phyloP scores from a whole-genome alignment of 73 alveolate species.

The Paramecium sonneborni region DNA sequence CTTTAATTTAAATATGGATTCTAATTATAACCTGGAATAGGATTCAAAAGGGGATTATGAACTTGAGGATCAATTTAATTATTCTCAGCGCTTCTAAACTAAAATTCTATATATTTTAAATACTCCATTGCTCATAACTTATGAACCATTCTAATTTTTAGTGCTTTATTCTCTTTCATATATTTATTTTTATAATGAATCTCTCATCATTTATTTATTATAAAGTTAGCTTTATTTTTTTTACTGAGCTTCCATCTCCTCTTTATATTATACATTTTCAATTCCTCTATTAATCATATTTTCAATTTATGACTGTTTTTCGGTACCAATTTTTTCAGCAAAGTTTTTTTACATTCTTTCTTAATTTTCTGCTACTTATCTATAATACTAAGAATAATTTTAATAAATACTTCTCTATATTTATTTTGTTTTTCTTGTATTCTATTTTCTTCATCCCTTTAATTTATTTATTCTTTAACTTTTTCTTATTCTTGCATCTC shows the following conservation, averaged over 20 bases:
- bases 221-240: background rate
- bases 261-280: conserved; percentile 4
- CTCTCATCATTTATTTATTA: conserved; percentile 30
- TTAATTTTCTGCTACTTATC: background rate
- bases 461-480: background rate
- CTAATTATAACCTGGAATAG: conserved; percentile 21
- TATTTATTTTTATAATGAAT: background rate
- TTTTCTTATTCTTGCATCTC: background rate
- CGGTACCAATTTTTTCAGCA: background rate
- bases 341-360: background rate
- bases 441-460: conserved; percentile 13
- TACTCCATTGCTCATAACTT: background rate
- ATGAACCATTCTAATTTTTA: background rate
- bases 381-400: conserved; percentile 7
- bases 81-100: conserved; percentile 13
- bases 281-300: conserved; percentile 42
- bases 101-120: background rate
- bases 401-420: background rate
- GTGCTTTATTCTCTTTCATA: background rate
- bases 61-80: background rate
- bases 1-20: conserved; percentile 33
- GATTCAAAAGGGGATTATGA: conserved; percentile 22
- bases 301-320: background rate
- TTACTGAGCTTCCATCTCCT: background rate
- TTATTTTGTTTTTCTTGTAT: background rate